Evolutionary conservation across 805 yeast species (phyloP), one percentile per base, ranked within the genome.

Genomic region (Candida insectalens): DNA sequence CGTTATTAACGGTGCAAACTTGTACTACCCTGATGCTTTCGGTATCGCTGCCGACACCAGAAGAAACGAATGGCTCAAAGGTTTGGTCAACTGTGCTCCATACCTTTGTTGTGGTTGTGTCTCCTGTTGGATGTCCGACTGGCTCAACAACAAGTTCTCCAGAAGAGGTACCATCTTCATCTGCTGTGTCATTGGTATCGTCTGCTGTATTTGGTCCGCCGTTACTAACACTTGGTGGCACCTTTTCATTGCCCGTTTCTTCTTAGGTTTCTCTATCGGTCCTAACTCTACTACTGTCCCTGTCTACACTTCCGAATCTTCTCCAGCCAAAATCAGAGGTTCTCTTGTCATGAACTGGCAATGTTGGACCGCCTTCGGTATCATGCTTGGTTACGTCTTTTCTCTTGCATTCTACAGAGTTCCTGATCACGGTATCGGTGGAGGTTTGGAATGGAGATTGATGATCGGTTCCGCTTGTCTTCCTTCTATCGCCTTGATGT

Each of bases 241-340:
- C 47, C 59, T 79, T 36, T 74, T 79, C 39, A 72, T 77, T 49
- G 75, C 83, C 18, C 61, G 87, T 46, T 74, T 75, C 49, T 60
- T 67, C 45, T 53, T 77, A 37, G 87, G 87, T 30, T 65, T 77
- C 37, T 83, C 84, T 38, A 60, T 78, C 37, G 87, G 87, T 41
- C 79, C 80, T 34, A 77, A 77, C 50, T 67, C 78, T n/a, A 77
- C 83, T n/a, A 78, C 84, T 13, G 79, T 77, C 25, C 83, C 83
- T 12, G 80, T 79, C 13, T 78, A 77, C 46, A 63, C 78, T 30
- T 76, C 81, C 13, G 83, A 77, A 48, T 74, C 79, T 52, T 61
- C 77, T 9, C 82, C 83, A 6, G 68, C 71, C 28, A 60, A 62
- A 27, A 69, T 75, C 38, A 62, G 87, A 55, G 87, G 87, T 40